These are phyloP conservation scores for Pulveroboletus sp. DNA, from an alignment of 768 basidiomycete genomes.

Conservation along the genomic window DNA sequence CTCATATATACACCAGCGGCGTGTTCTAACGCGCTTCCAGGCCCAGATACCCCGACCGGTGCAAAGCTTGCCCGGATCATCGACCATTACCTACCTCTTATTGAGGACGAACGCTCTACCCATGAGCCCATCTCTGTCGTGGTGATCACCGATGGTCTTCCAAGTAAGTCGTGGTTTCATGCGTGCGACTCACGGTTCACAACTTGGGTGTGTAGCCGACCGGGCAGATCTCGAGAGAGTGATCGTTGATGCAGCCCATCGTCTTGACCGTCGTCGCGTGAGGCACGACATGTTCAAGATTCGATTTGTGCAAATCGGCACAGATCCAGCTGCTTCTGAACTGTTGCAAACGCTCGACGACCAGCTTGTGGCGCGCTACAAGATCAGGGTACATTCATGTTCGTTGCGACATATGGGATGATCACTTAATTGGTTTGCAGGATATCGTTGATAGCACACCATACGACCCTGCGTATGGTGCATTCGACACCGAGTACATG, in stretches of 20 bases:
- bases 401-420: neutral
- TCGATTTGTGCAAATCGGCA: slow-evolving; percentile 45
- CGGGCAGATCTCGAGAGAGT: slow-evolving; percentile 23
- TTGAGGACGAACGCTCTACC: slow-evolving; percentile 24
- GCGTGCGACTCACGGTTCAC: neutral
- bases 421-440: slow-evolving; percentile 15
- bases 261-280: slow-evolving; percentile 34
- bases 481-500: slow-evolving; percentile 33
- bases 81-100: slow-evolving; percentile 31
- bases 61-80: slow-evolving; percentile 35
- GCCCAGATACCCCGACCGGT: slow-evolving; percentile 37
- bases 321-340: slow-evolving; percentile 33
- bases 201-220: slow-evolving; percentile 21
- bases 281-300: slow-evolving; percentile 40
- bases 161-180: slow-evolving; percentile 29
- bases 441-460: slow-evolving; percentile 48
- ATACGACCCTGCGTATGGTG: slow-evolving; percentile 29
- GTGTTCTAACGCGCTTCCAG: slow-evolving; percentile 5
- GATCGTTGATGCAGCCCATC: slow-evolving; percentile 35
- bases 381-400: slow-evolving; percentile 23
- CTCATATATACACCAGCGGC: neutral
- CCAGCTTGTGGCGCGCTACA: slow-evolving; percentile 29
- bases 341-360: slow-evolving; percentile 39
- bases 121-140: slow-evolving; percentile 36
- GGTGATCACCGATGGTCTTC: slow-evolving; percentile 38